Evolutionary conservation across 75 land plant genomes (phyloP).

Genomic region (Pseudotsuga menziesii): DNA sequence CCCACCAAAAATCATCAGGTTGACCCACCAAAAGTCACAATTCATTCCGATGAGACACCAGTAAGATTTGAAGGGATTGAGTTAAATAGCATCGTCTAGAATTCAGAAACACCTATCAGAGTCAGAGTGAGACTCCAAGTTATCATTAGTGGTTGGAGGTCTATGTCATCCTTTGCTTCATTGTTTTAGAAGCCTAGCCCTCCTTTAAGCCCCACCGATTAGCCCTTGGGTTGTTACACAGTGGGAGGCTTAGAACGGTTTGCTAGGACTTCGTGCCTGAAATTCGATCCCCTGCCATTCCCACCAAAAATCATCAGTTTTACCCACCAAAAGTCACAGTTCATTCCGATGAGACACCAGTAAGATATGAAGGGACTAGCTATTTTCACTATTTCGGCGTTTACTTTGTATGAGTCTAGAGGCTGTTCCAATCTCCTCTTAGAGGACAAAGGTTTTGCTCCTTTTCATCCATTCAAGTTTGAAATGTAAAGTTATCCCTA

Average conservation of each 20-base stretch:
- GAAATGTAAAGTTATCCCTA: neutral
- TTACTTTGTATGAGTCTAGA: neutral
- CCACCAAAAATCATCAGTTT: neutral
- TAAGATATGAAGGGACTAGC: neutral
- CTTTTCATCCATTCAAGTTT: neutral
- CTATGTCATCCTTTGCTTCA: no score
- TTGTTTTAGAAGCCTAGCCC: neutral
- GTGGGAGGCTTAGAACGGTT: neutral
- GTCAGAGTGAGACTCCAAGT: no score
- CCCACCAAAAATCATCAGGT: no score
- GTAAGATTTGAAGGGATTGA: constrained; percentile 18
- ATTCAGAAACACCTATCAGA: neutral
- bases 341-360: neutral
- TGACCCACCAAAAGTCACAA: no score
- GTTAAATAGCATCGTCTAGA: neutral
- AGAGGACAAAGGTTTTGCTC: neutral
- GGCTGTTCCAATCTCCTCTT: neutral
- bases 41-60: no score
- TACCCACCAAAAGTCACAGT: neutral
- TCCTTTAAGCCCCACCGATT: neutral
- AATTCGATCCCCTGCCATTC: no score
- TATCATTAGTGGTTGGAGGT: no score
- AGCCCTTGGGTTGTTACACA: neutral
- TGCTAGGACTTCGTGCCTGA: no score
- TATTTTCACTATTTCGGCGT: neutral